Evolutionary conservation across 495 filamentous ascomycete species (phyloP).

Genomic region (Xylaria palmicola): DNA sequence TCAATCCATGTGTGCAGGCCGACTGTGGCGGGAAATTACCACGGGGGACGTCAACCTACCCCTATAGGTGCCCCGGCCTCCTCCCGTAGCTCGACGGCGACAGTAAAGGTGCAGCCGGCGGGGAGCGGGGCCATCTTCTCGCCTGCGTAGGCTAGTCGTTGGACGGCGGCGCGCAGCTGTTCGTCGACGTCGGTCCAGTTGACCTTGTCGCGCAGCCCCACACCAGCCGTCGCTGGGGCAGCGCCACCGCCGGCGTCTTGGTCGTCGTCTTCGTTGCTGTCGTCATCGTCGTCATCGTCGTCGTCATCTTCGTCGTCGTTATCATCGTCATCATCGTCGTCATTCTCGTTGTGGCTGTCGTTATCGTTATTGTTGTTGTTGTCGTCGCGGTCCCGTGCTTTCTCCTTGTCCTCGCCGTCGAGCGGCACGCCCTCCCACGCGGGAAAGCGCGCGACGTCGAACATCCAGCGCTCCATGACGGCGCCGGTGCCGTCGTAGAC

Average conservation of each 20-base stretch:
- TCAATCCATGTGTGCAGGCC: background rate
- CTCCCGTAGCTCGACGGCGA: slow-evolving; percentile 80
- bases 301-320: slow-evolving; percentile 12
- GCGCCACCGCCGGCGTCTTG: slow-evolving; percentile 10
- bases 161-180: slow-evolving; percentile 50
- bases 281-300: slow-evolving; percentile 9
- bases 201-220: slow-evolving; percentile 17
- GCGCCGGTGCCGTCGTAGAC: slow-evolving; percentile 54
- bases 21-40: background rate
- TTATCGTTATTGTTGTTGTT: slow-evolving; percentile 14
- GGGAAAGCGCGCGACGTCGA: slow-evolving; percentile 78
- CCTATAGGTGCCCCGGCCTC: slow-evolving; percentile 73
- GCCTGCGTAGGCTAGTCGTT: slow-evolving; percentile 53
- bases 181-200: slow-evolving; percentile 46
- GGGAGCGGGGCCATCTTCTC: slow-evolving; percentile 65
- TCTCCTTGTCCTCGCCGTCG: slow-evolving; percentile 7
- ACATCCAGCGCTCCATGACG: slow-evolving; percentile 79
- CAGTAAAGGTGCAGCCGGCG: slow-evolving; percentile 75
- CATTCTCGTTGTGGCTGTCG: slow-evolving; percentile 3
- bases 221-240: background rate
- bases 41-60: slow-evolving; percentile 36
- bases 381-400: background rate
- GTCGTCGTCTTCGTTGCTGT: background rate
- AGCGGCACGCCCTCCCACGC: slow-evolving; percentile 46
- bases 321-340: slow-evolving; percentile 7